Conservation (phyloP, 2,329 filamentous ascomycete genomes). For the Paraphaeosphaeria minitans region DNA sequence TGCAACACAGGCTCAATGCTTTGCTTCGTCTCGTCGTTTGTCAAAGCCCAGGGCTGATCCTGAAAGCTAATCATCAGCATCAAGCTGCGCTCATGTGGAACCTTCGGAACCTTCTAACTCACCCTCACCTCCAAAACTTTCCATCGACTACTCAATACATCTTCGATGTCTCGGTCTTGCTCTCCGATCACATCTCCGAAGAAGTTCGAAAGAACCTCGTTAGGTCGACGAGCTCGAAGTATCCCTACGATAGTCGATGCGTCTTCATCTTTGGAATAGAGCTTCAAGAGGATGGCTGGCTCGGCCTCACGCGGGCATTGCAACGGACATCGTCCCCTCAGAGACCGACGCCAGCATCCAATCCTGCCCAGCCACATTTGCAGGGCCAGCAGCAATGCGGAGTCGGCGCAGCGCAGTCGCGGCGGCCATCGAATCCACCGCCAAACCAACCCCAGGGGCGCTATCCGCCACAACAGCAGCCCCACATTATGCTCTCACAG, state of each 20-base stretch:
- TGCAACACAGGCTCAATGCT: slow-evolving; percentile 34
- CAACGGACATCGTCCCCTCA: slow-evolving; percentile 24
- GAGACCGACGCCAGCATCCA: slow-evolving; percentile 19
- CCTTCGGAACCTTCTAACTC: slow-evolving; percentile 46
- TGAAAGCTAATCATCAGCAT: slow-evolving; percentile 35
- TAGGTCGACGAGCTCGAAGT: slow-evolving; percentile 31
- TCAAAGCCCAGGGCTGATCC: slow-evolving; percentile 36
- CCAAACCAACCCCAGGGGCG: slow-evolving; percentile 23
- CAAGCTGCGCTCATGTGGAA: slow-evolving; percentile 39
- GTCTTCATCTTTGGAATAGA: slow-evolving; percentile 48
- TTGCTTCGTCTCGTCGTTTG: slow-evolving; percentile 50
- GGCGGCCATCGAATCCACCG: slow-evolving; percentile 29
- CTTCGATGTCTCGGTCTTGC: slow-evolving; percentile 50
- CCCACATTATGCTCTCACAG: slow-evolving; percentile 35
- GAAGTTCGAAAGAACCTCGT: slow-evolving; percentile 44
- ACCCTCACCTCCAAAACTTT: slow-evolving; percentile 44
- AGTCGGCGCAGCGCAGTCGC: slow-evolving; percentile 24
- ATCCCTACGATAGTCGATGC: slow-evolving; percentile 41
- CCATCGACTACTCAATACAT: slow-evolving; percentile 47
- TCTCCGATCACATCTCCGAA: slow-evolving; percentile 50
- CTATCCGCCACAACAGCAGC: slow-evolving; percentile 34
- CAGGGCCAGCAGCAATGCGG: slow-evolving; percentile 26
- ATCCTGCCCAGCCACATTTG: slow-evolving; percentile 17
- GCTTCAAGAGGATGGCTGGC: slow-evolving; percentile 48
- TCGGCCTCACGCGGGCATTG: slow-evolving; percentile 45